Evolutionary conservation across 495 filamentous ascomycete genomes (phyloP).

Genomic region (Massariosphaeria phaeospora): DNA sequence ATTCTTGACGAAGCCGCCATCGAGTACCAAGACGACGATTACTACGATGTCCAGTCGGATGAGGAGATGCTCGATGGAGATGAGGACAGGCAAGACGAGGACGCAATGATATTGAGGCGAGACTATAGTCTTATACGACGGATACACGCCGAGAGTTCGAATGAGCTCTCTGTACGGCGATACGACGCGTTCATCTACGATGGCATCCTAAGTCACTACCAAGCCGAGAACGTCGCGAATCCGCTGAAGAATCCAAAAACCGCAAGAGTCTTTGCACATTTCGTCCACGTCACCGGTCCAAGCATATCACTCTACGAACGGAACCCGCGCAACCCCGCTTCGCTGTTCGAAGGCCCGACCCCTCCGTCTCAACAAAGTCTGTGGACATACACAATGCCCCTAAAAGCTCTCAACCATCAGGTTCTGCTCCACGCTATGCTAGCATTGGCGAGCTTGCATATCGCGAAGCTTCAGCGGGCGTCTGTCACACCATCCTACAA

Average conservation of each 20-base stretch:
- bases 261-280: conserved; percentile 85
- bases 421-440: conserved; percentile 88
- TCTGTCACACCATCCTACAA: conserved; percentile 75
- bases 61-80: conserved; percentile 55
- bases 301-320: conserved; percentile 84
- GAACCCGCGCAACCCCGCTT: conserved; percentile 70
- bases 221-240: conserved; percentile 66
- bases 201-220: conserved; percentile 74
- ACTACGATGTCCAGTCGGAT: conserved; percentile 62
- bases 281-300: conserved; percentile 83
- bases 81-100: conserved; percentile 49
- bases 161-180: conserved; percentile 51
- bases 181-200: conserved; percentile 64
- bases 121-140: conserved; percentile 46
- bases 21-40: conserved; percentile 54
- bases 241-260: conserved; percentile 79
- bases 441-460: conserved; percentile 81
- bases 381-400: conserved; percentile 84
- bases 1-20: conserved; percentile 40
- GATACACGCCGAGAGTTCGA: conserved; percentile 46
- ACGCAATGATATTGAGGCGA: conserved; percentile 20
- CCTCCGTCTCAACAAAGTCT: conserved; percentile 68
- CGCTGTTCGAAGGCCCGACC: conserved; percentile 61
- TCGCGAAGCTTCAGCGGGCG: conserved; percentile 70
- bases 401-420: conserved; percentile 75